A percentile compares a stretch with the other conserved stretches of the same genome.
These are phyloP conservation scores for Vishniacozyma victoriae DNA, from an alignment of 768 basidiomycete genomes.

Conservation along the genomic window DNA sequence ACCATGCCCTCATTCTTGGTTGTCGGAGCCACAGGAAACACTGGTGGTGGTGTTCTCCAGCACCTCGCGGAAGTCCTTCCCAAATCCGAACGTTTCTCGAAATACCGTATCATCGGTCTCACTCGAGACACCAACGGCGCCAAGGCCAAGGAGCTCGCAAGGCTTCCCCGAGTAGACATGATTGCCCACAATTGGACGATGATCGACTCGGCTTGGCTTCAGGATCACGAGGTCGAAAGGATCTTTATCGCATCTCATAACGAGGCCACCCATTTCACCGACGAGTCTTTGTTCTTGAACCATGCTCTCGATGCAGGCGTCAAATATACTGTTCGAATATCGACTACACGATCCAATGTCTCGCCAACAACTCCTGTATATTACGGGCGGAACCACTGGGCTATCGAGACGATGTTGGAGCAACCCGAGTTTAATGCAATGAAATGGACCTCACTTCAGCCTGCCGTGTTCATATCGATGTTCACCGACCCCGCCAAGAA, in stretches of 20 bases:
- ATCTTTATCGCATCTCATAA: slow-evolving; percentile 20
- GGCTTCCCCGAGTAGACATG: slow-evolving; percentile 9
- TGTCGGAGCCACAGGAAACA: slow-evolving; percentile 22
- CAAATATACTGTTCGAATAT: slow-evolving; percentile 16
- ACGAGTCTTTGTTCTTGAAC: slow-evolving; percentile 17
- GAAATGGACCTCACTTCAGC: slow-evolving; percentile 16
- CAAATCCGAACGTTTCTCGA: not conserved
- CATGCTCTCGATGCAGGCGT: slow-evolving; percentile 16
- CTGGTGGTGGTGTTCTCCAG: slow-evolving; percentile 11
- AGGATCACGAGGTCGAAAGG: slow-evolving; percentile 5
- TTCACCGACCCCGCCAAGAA: not conserved
- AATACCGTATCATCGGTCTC: slow-evolving; percentile 13
- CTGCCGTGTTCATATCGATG: slow-evolving; percentile 7
- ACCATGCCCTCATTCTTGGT: slow-evolving; percentile 17
- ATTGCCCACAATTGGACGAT: not conserved
- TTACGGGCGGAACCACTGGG: slow-evolving; percentile 19
- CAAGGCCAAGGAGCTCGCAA: slow-evolving; percentile 8
- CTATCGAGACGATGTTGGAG: slow-evolving; percentile 13
- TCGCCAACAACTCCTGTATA: slow-evolving; percentile 4
- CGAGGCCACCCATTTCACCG: slow-evolving; percentile 10
- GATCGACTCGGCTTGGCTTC: slow-evolving; percentile 18
- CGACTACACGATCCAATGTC: slow-evolving; percentile 8
- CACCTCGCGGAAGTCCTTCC: slow-evolving; percentile 4
- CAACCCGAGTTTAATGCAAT: slow-evolving; percentile 7
- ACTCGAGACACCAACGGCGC: slow-evolving; percentile 5